These are phyloP conservation scores for Amylostereum chailletii DNA, from an alignment of 1,284 basidiomycete species.

Conservation along the genomic window DNA sequence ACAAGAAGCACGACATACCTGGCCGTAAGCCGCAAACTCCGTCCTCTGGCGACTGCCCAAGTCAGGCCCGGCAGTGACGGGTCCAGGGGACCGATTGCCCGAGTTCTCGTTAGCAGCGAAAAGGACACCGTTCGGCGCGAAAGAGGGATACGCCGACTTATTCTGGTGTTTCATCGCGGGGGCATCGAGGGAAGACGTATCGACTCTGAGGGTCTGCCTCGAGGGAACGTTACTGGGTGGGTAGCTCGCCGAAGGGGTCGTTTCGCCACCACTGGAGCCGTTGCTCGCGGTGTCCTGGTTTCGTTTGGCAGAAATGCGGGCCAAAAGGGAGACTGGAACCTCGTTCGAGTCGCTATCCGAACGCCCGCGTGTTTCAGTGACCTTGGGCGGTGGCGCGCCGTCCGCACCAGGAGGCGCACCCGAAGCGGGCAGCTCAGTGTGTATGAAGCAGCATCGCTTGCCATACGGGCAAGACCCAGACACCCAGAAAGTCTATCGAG, in stretches of 20 bases:
- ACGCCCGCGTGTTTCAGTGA: conserved; percentile 52
- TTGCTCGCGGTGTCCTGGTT: conserved; percentile 34
- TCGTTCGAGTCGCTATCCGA: conserved; percentile 74
- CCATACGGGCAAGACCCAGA: conserved; percentile 87
- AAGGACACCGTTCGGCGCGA: conserved; percentile 63
- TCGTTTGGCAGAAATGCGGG: conserved; percentile 63
- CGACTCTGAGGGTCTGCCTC: conserved; percentile 58
- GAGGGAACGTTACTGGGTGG: conserved; percentile 40
- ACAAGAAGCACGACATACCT: conserved; percentile 34
- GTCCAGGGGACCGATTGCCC: conserved; percentile 60
- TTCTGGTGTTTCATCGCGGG: conserved; percentile 55
- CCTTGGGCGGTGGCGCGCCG: conserved; percentile 37
- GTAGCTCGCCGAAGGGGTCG: conserved; percentile 29
- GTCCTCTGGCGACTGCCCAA: conserved; percentile 57
- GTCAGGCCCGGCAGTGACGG: conserved; percentile 75
- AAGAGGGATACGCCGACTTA: conserved; percentile 75
- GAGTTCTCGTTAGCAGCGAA: conserved; percentile 53
- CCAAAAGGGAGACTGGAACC: conserved; percentile 57
- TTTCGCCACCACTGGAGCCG: conserved; percentile 36
- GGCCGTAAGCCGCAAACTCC: conserved; percentile 63
- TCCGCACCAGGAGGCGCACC: conserved; percentile 45
- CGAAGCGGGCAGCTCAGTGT: conserved; percentile 68
- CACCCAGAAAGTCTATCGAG: conserved; percentile 75
- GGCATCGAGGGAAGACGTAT: conserved; percentile 57
- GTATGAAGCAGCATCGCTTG: conserved; percentile 85